Evolutionary conservation across 23 red algal genomes (phyloP).

Genomic region (Rhodosorus marinus): DNA sequence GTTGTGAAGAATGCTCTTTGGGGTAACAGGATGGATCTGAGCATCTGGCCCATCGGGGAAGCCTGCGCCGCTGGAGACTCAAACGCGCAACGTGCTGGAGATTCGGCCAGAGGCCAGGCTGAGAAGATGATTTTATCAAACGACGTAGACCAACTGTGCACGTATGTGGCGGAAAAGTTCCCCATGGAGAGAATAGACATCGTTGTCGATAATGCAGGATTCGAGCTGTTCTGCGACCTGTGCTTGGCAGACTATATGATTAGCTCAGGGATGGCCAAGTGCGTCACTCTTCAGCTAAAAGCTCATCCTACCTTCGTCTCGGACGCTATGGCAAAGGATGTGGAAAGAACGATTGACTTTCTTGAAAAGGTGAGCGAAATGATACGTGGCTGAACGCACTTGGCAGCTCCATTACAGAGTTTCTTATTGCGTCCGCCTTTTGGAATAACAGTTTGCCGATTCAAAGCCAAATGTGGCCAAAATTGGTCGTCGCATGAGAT

Average conservation of each 20-base stretch:
- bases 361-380: no score
- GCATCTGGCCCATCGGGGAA: slow-evolving; percentile 65
- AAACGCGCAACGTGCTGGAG: background rate
- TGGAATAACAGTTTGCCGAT: no score
- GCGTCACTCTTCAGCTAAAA: slow-evolving; percentile 71
- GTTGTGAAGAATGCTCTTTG: slow-evolving; percentile 54
- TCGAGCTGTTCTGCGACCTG: slow-evolving; percentile 93
- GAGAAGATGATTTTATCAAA: slow-evolving; percentile 78
- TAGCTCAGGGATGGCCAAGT: slow-evolving; percentile 3
- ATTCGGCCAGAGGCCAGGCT: slow-evolving; percentile 19
- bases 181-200: slow-evolving; percentile 25
- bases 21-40: slow-evolving; percentile 87
- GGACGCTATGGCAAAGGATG: slow-evolving; percentile 84
- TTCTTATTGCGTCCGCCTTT: no score
- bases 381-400: no score
- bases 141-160: slow-evolving; percentile 17
- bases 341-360: slow-evolving; percentile 14
- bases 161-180: slow-evolving; percentile 9
- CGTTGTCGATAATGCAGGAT: slow-evolving; percentile 94
- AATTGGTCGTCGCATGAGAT: slow-evolving; percentile 29
- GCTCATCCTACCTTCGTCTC: slow-evolving; percentile 88
- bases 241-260: slow-evolving; percentile 71
- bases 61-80: slow-evolving; percentile 1
- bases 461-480: background rate
- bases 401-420: no score